These are phyloP conservation scores for Microthyrium microscopicum DNA, from an alignment of 2,329 filamentous ascomycete genomes.

Conservation along the genomic window DNA sequence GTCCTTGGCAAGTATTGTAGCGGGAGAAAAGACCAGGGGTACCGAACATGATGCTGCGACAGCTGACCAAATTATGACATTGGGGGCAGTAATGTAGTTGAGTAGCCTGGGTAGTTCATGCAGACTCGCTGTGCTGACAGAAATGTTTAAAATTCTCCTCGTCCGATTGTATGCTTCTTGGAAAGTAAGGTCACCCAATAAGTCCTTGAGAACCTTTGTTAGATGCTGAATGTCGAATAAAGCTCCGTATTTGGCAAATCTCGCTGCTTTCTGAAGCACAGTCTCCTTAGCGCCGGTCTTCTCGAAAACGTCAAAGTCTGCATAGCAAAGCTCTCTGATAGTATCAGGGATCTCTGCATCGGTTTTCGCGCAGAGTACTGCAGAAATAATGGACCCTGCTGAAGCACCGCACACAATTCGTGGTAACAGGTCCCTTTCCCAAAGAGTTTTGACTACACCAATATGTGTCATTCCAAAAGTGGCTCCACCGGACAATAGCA, in stretches of 20 bases:
- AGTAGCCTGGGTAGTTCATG: conserved; percentile 76
- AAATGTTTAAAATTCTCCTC: conserved; percentile 79
- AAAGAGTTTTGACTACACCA: conserved; percentile 69
- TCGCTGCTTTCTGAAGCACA: conserved; percentile 49
- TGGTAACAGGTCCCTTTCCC: conserved; percentile 57
- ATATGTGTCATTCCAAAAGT: conserved; percentile 90
- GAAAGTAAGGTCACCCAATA: conserved; percentile 83
- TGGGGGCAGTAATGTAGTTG: conserved; percentile 86
- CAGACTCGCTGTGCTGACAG: conserved; percentile 71
- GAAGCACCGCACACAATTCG: conserved; percentile 79
- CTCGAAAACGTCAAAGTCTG: conserved; percentile 70
- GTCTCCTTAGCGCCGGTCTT: conserved; percentile 42
- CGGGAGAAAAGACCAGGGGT: conserved; percentile 68
- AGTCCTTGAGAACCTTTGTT: conserved; percentile 59
- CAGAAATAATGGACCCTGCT: conserved; percentile 71
- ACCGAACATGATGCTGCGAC: conserved; percentile 93
- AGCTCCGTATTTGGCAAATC: conserved; percentile 64
- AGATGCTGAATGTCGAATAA: conserved; percentile 69
- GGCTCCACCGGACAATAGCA: conserved; percentile 70
- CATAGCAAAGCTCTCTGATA: conserved; percentile 54
- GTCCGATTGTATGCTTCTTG: conserved; percentile 95
- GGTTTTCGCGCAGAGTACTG: conserved; percentile 60
- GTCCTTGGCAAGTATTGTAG: conserved; percentile 68
- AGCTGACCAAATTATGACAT: conserved; percentile 91
- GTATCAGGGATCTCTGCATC: conserved; percentile 62